phyloP scores from a whole-genome alignment of 2,329 filamentous ascomycete genomes.

The Tolypocladium sp. region DNA sequence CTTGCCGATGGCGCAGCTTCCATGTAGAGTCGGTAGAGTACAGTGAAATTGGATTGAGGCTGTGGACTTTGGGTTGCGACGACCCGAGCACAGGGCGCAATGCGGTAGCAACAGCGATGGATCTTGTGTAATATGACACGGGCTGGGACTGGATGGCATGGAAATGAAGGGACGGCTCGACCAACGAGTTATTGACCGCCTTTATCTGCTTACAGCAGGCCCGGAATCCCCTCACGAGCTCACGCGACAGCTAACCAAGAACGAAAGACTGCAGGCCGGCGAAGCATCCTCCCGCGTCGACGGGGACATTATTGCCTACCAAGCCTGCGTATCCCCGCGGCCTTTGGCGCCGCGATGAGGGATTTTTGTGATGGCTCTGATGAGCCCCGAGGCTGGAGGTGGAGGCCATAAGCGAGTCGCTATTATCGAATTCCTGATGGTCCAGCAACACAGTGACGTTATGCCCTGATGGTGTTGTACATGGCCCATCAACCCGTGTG shows the following conservation, averaged over 20 bases:
- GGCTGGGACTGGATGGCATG: no score
- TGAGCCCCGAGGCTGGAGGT: neutral
- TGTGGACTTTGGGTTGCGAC: neutral
- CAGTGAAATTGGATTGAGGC: neutral
- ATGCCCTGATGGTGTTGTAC: neutral
- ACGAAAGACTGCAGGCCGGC: neutral
- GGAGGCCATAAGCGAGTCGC: neutral
- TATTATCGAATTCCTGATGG: neutral
- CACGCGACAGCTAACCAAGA: neutral
- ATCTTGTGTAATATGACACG: no score
- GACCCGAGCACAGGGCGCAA: neutral
- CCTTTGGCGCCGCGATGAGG: neutral
- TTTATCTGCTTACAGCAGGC: neutral
- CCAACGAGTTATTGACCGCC: neutral
- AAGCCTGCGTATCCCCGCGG: no score
- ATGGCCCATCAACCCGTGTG: neutral
- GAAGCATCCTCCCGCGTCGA: neutral
- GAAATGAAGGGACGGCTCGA: neutral
- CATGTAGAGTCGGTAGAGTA: neutral
- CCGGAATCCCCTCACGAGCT: neutral
- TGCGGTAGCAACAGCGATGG: neutral
- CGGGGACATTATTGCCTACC: neutral
- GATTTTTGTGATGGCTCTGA: neutral
- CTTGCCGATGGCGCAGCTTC: neutral
- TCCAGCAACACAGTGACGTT: neutral